phyloP scores from a whole-genome alignment of 169 alveolate genomes.

The Plasmodium sp. region DNA sequence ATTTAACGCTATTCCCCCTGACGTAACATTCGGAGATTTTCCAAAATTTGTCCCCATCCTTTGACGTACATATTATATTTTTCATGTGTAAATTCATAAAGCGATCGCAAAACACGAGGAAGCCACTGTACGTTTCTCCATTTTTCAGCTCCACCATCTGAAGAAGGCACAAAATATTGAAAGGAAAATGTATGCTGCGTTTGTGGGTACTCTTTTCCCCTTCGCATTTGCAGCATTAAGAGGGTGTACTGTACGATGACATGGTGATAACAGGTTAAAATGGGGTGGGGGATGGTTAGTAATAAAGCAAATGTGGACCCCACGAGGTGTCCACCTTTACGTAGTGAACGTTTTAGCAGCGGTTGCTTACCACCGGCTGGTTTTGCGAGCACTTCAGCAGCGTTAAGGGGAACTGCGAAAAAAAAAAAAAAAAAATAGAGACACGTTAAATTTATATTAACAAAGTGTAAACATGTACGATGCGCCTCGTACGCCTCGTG shows the following conservation, averaged over 20 bases:
- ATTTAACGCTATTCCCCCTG: constrained; percentile 89
- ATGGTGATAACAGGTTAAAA: neutral
- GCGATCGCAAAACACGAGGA: constrained; percentile 86
- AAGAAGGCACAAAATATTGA: neutral
- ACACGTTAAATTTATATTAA: neutral
- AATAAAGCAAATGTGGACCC: neutral
- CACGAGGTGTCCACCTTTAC: neutral
- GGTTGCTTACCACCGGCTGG: constrained; percentile 87
- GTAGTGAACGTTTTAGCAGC: neutral
- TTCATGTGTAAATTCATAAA: constrained; percentile 88
- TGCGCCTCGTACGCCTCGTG: neutral
- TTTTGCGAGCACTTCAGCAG: constrained; percentile 87
- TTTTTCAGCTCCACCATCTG: constrained; percentile 89
- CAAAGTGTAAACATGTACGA: neutral
- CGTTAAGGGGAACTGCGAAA: constrained; percentile 86
- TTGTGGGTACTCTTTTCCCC: neutral
- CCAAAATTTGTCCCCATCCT: constrained; percentile 87
- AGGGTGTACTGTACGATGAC: neutral
- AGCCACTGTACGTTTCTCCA: constrained; percentile 90
- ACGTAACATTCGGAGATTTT: constrained; percentile 87
- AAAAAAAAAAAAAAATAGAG: constrained; percentile 9
- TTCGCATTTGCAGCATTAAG: neutral
- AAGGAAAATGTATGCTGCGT: neutral
- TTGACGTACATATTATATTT: constrained; percentile 88
- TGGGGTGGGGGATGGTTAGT: neutral